phyloP scores from a whole-genome alignment of 805 yeast species.

The Kodamaea laetipori region DNA sequence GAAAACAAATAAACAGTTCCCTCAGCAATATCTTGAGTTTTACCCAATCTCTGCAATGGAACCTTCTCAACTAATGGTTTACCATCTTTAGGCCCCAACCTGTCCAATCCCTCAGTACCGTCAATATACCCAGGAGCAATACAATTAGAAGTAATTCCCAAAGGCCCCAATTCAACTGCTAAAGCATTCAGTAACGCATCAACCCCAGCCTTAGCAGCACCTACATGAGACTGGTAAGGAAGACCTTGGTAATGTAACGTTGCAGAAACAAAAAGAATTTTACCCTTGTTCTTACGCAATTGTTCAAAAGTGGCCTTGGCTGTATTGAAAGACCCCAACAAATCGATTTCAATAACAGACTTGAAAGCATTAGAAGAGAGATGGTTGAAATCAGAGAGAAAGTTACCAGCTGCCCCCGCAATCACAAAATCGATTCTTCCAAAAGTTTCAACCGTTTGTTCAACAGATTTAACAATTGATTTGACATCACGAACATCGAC shows the following conservation, averaged over 20 bases:
- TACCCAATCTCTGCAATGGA: constrained; percentile 70
- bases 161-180: constrained; percentile 32
- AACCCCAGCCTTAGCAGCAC: constrained; percentile 34
- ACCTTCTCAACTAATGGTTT: constrained; percentile 45
- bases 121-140: constrained; percentile 30
- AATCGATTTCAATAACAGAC: constrained; percentile 40
- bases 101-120: constrained; percentile 28
- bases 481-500: constrained; percentile 27
- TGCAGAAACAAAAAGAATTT: constrained; percentile 40
- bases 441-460: constrained; percentile 27
- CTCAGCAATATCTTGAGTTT: constrained; percentile 81
- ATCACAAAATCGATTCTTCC: constrained; percentile 46
- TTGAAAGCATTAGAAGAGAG: constrained; percentile 44
- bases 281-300: constrained; percentile 40
- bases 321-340: constrained; percentile 43
- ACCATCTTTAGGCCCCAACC: constrained; percentile 31
- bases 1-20: constrained; percentile 83
- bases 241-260: constrained; percentile 47
- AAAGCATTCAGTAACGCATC: constrained; percentile 30
- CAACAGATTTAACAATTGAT: constrained; percentile 25
- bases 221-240: constrained; percentile 36
- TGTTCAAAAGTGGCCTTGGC: constrained; percentile 41
- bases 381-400: constrained; percentile 44
- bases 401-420: constrained; percentile 50
- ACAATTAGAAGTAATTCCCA: constrained; percentile 29